These are phyloP conservation scores for Tuber magnatum DNA, from an alignment of 495 filamentous ascomycete genomes.

Conservation along the genomic window DNA sequence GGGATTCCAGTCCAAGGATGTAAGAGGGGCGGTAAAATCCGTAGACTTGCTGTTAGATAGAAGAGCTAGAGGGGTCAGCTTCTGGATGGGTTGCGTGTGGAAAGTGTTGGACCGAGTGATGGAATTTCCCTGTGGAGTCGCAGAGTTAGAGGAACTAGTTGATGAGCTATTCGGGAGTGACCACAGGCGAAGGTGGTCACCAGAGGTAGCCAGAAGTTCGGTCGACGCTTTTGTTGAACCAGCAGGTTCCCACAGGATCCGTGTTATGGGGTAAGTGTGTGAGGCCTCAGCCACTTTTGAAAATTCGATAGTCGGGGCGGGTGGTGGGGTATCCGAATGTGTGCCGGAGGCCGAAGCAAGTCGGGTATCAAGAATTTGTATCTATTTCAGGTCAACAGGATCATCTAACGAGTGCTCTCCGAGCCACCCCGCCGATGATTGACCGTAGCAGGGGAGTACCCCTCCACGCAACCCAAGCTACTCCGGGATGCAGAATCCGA, in stretches of 20 bases:
- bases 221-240: slow-evolving; percentile 96
- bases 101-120: slow-evolving; percentile 62
- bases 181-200: slow-evolving; percentile 93
- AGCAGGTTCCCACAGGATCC: slow-evolving; percentile 93
- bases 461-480: neutral
- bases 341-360: slow-evolving; percentile 47
- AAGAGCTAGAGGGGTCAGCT: slow-evolving; percentile 86
- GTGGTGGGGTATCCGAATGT: slow-evolving; percentile 60
- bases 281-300: slow-evolving; percentile 93
- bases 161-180: slow-evolving; percentile 55
- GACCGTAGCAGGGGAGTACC: slow-evolving; percentile 25
- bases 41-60: slow-evolving; percentile 97
- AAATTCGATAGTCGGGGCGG: slow-evolving; percentile 77
- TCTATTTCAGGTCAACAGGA: slow-evolving; percentile 48
- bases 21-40: slow-evolving; percentile 93
- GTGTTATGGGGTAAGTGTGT: slow-evolving; percentile 93
- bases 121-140: slow-evolving; percentile 55
- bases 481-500: neutral
- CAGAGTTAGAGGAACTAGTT: slow-evolving; percentile 47
- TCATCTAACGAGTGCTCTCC: neutral
- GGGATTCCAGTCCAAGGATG: slow-evolving; percentile 95
- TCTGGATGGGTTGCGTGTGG: slow-evolving; percentile 62
- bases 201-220: slow-evolving; percentile 90
- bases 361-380: slow-evolving; percentile 92
- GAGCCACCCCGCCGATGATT: neutral